These are phyloP conservation scores for Aspergillus olivimuriae DNA, from an alignment of 495 filamentous ascomycete species.

Conservation along the genomic window DNA sequence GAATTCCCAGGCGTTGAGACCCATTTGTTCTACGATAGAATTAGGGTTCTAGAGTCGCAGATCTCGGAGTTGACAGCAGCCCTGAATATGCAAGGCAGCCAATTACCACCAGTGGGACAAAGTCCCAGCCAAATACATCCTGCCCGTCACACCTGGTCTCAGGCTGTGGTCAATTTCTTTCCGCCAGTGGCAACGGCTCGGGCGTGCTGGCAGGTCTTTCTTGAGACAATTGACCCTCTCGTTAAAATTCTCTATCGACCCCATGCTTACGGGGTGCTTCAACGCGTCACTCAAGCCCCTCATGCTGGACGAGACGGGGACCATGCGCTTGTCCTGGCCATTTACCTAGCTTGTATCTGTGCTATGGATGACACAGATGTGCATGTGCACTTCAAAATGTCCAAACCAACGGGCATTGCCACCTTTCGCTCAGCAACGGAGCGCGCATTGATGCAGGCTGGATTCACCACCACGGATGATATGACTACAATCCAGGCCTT, in stretches of 20 bases:
- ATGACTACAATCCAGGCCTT: conserved; percentile 5
- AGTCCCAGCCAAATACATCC: background rate
- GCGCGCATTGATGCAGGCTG: conserved; percentile 5
- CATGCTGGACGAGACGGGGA: background rate
- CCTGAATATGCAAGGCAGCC: background rate
- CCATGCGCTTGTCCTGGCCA: conserved; percentile 5
- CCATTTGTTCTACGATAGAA: no score
- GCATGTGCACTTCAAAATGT: conserved; percentile 1
- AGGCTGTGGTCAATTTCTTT: background rate
- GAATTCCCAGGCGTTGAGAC: no score
- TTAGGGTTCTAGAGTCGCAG: background rate
- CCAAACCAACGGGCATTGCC: conserved; percentile 3
- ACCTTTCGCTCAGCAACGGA: conserved; percentile 3
- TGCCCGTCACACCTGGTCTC: no score
- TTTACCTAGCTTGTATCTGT: conserved; percentile 8
- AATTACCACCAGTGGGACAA: background rate
- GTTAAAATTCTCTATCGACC: conserved; percentile 9
- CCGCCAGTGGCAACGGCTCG: background rate
- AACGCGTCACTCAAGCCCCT: background rate
- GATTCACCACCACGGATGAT: conserved; percentile 3
- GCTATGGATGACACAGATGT: conserved; percentile 3
- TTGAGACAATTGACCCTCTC: conserved; percentile 7
- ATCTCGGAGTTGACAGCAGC: background rate
- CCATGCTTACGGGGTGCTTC: background rate
- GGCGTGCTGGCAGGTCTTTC: conserved; percentile 5